phyloP scores from a whole-genome alignment of 2,329 filamentous ascomycete species.

The Zarea fungicola region DNA sequence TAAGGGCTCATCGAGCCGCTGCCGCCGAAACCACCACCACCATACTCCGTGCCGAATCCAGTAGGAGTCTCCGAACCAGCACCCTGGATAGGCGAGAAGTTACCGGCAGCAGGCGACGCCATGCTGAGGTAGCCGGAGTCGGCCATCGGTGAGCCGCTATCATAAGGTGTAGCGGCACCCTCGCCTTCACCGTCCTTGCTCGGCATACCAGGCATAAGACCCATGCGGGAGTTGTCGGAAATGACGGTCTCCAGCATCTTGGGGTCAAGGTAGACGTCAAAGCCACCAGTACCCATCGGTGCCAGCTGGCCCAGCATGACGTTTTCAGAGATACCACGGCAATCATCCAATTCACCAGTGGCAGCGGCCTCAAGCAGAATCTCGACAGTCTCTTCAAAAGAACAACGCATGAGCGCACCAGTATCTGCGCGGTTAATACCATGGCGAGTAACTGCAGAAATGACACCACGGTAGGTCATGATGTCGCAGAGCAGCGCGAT shows the following conservation, averaged over 20 bases:
- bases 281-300: constrained; percentile 93
- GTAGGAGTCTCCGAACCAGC: constrained; percentile 66
- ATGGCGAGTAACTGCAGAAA: constrained; percentile 95
- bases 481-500: constrained; percentile 92
- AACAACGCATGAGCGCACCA: constrained; percentile 97
- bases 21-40: constrained; percentile 45
- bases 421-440: constrained; percentile 98
- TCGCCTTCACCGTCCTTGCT: constrained; percentile 69
- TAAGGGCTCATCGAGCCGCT: constrained; percentile 58
- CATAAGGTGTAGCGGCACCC: constrained; percentile 91
- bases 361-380: constrained; percentile 94
- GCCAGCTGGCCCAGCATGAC: constrained; percentile 97
- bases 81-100: constrained; percentile 73
- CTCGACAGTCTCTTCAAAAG: constrained; percentile 98
- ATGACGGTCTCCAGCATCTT: constrained; percentile 95
- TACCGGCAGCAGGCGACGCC: constrained; percentile 56
- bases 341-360: constrained; percentile 93
- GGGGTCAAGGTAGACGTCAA: constrained; percentile 88
- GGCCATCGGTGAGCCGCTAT: constrained; percentile 73
- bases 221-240: constrained; percentile 83
- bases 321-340: constrained; percentile 96
- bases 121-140: constrained; percentile 64
- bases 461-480: constrained; percentile 90
- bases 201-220: constrained; percentile 73
- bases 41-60: constrained; percentile 61